Evolutionary conservation across 2,329 filamentous ascomycete species (phyloP).

Genomic region (Gremmenia infestans): DNA sequence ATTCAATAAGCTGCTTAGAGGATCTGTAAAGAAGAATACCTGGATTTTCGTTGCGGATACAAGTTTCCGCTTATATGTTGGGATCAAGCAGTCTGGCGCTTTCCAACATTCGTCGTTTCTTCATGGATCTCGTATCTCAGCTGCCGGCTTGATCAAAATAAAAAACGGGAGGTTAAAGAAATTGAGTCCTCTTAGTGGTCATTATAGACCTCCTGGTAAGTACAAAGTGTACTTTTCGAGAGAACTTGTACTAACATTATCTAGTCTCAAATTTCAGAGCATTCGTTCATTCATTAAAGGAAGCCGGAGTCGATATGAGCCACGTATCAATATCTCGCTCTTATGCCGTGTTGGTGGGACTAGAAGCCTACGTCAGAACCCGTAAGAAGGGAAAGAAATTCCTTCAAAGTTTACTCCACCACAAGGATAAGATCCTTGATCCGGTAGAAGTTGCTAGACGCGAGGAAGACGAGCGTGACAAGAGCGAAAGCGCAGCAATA

Average conservation of each 20-base stretch:
- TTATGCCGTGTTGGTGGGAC: constrained; percentile 75
- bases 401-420: constrained; percentile 44
- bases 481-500: constrained; percentile 53
- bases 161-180: constrained; percentile 72
- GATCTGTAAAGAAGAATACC: constrained; percentile 77
- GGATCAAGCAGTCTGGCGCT: constrained; percentile 81
- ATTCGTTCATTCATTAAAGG: constrained; percentile 69
- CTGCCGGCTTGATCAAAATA: constrained; percentile 81
- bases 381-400: constrained; percentile 55
- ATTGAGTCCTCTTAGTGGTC: constrained; percentile 67
- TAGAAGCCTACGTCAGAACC: constrained; percentile 73
- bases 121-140: constrained; percentile 73
- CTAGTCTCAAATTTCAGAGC: constrained; percentile 67
- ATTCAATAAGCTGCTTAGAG: constrained; percentile 72
- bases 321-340: constrained; percentile 74
- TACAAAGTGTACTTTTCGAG: background rate
- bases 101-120: constrained; percentile 92
- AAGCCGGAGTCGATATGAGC: constrained; percentile 72
- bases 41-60: constrained; percentile 95
- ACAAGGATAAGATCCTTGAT: constrained; percentile 54
- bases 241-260: constrained; percentile 1
- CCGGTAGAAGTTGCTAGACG: constrained; percentile 53
- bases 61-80: constrained; percentile 77
- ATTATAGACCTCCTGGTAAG: constrained; percentile 74
- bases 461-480: constrained; percentile 56